Evolutionary conservation across 768 basidiomycete species (phyloP).

Genomic region (Solioccasus polychromus): DNA sequence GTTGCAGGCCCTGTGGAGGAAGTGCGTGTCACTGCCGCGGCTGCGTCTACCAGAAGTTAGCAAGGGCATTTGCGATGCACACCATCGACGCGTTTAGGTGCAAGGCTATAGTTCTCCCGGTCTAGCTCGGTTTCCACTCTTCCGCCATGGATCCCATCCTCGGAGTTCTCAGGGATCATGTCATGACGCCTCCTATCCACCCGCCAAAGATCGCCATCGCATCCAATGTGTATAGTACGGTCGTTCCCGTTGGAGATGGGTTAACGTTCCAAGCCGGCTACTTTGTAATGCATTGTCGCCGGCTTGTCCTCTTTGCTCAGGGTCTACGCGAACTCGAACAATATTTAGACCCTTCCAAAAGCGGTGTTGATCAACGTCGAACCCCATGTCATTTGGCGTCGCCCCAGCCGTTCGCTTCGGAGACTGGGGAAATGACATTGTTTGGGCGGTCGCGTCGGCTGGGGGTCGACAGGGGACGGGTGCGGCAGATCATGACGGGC

Average conservation of each 20-base stretch:
- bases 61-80: slow-evolving; percentile 36
- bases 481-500: no score
- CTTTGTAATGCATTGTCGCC: slow-evolving; percentile 55
- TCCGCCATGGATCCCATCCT: slow-evolving; percentile 58
- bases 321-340: slow-evolving; percentile 44
- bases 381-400: slow-evolving; percentile 56
- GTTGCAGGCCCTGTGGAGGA: slow-evolving; percentile 53
- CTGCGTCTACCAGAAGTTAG: no score
- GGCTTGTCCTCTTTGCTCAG: slow-evolving; percentile 53
- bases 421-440: no score
- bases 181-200: slow-evolving; percentile 35
- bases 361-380: slow-evolving; percentile 65
- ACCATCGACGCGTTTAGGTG: slow-evolving; percentile 36
- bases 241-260: slow-evolving; percentile 52
- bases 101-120: slow-evolving; percentile 44
- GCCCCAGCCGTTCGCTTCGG: no score
- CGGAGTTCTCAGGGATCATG: slow-evolving; percentile 43
- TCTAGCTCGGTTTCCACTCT: slow-evolving; percentile 68
- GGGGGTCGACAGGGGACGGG: no score
- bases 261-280: slow-evolving; percentile 49
- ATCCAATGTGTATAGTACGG: slow-evolving; percentile 57
- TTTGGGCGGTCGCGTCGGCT: no score
- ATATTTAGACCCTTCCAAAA: slow-evolving; percentile 20
- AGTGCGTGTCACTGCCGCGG: no score
- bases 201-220: slow-evolving; percentile 56